A percentile compares a stretch with the other conserved stretches of the same genome.
phyloP scores from a whole-genome alignment of 176 grass and related monocot species.

The Microstegium vimineum region DNA sequence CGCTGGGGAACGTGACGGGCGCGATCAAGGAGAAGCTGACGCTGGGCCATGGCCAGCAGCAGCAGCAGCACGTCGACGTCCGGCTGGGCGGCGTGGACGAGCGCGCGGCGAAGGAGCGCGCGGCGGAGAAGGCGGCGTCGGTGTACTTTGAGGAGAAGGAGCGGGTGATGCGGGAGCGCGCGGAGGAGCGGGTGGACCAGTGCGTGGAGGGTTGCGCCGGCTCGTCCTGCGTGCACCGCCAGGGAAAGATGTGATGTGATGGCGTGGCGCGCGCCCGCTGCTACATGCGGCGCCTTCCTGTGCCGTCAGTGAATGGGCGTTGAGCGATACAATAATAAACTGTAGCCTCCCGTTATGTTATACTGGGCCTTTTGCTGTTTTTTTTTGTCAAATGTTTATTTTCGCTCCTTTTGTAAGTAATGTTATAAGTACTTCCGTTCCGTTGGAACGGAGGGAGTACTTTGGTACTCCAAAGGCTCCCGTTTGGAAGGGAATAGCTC shows the following conservation, averaged over 20 bases:
- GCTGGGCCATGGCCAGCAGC: slow-evolving; percentile 3
- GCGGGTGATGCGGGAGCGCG: slow-evolving; percentile 1
- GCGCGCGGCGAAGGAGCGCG: slow-evolving; percentile 34
- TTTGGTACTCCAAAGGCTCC: no score
- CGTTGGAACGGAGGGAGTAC: no score
- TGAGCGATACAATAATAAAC: background rate
- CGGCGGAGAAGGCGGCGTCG: slow-evolving; percentile 46
- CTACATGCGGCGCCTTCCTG: background rate
- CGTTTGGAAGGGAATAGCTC: no score
- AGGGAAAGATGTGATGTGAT: slow-evolving; percentile 57
- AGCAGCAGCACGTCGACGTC: background rate
- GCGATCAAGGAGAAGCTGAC: slow-evolving; percentile 73
- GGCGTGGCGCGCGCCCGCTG: background rate
- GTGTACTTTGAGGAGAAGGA: slow-evolving; percentile 64
- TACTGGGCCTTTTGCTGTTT: no score
- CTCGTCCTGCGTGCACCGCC: slow-evolving; percentile 30
- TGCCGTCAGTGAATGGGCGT: background rate
- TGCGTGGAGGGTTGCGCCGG: slow-evolving; percentile 41
- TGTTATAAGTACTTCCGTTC: no score
- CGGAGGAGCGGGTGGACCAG: slow-evolving; percentile 26
- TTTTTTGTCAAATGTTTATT: no score
- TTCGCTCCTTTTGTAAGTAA: no score
- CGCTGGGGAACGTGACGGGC: slow-evolving; percentile 63
- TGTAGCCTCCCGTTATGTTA: background rate
- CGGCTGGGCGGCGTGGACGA: slow-evolving; percentile 27